A percentile compares a stretch with the other conserved stretches of the same genome.
Conservation (phyloP, 2,329 filamentous ascomycete genomes). For the Cladosporium sp. region DNA sequence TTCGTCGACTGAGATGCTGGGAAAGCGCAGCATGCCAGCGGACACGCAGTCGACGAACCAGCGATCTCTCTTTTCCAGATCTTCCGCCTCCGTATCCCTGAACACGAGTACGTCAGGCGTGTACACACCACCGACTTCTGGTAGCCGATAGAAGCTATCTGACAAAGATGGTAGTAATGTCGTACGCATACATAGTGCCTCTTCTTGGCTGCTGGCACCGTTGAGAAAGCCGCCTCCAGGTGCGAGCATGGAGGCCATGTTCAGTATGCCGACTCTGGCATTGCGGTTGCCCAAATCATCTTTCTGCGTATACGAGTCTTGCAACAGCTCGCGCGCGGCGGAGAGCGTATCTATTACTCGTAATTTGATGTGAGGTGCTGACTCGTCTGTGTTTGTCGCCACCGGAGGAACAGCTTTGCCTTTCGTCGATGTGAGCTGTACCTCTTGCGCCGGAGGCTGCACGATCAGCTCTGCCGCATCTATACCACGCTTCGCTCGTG, state of each 20-base stretch:
- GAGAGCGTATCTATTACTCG: constrained; percentile 57
- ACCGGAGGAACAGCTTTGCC: constrained; percentile 23
- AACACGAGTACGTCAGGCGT: constrained; percentile 60
- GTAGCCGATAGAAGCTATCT: constrained; percentile 59
- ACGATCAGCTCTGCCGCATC: constrained; percentile 53
- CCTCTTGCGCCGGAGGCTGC: constrained; percentile 36
- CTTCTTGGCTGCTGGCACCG: constrained; percentile 60
- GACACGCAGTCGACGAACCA: constrained; percentile 59
- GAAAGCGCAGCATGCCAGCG: constrained; percentile 58
- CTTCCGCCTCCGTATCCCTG: constrained; percentile 38
- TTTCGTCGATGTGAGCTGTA: background rate
- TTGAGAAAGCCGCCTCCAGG: constrained; percentile 61
- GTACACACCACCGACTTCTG: constrained; percentile 55
- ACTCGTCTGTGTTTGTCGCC: background rate
- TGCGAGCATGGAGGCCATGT: constrained; percentile 62
- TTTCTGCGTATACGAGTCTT: constrained; percentile 26
- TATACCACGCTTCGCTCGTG: constrained; percentile 57
- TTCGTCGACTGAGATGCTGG: constrained; percentile 44
- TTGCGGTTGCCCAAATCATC: constrained; percentile 23
- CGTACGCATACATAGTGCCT: constrained; percentile 59
- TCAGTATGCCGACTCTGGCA: constrained; percentile 53
- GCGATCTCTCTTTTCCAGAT: constrained; percentile 46
- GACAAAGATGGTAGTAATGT: constrained; percentile 58
- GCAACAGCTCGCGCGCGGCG: constrained; percentile 44
- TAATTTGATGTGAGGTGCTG: constrained; percentile 33